Base-by-base conservation (phyloP, 129 eudicot species). In the Oenanthe sinensis region DNA sequence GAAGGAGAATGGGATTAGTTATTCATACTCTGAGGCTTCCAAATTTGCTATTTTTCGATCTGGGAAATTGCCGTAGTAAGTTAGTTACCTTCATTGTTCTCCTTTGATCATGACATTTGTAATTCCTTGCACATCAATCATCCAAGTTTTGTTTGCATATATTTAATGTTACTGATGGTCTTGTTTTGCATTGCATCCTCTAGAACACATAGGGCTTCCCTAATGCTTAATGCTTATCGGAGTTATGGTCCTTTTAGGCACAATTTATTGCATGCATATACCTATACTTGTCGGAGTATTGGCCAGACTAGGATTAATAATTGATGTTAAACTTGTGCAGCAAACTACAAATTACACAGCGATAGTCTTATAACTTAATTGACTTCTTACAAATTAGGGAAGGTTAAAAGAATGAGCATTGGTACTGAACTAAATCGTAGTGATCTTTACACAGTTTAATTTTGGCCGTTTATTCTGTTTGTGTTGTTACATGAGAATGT, bases 21-120 rank as follows among this genome's bases (percentile, higher is more conserved):
- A 87, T 82, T 82, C 87, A 1, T 78, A 89, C 48, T 93, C 96
- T 0, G 86, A 82, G 63, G 88, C 79, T 79, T 93, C 98, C 6
- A 93, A 93, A 87, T 93, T 93, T 84, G 96, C 98, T 0, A 91
- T 89, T 80, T 93, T 93, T 71, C 89, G 96, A 58, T 75, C 98
- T 19, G 96, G 97, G 42, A 89, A 91, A 82, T 77, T 93, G 88
- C 97, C 98, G 0, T 82, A 78, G 87, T 90, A 82, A 91, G 94
- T 89, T 76, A 50, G 36, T 3, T 79, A n/a, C 42, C 43, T 5
- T 74, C 42, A 44, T 74, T 11, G 77, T 17, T 74, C 8, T 46
- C 2, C 15, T 74, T 15, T 24, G 24, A 44, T 74, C 3, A n/a
- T 1, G 30, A 33, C 20, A 12, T 68, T 36, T 33, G 22, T 69